A percentile compares a stretch with the other conserved stretches of the same genome.
Conservation (phyloP, 169 alveolate genomes). For the Plasmodium falciparum region DNA sequence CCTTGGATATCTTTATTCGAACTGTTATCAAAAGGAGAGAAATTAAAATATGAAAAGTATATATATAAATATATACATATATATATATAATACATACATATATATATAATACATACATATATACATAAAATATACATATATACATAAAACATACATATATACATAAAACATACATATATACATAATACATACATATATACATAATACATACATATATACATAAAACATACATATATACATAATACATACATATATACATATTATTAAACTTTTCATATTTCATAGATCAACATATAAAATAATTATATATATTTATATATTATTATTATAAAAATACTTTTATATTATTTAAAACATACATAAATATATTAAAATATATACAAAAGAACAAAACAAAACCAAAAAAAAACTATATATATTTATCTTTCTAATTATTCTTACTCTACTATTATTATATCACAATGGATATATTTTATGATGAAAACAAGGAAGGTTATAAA, state of each 20-base stretch:
- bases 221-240: not conserved
- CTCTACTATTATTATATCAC: conserved; percentile 73
- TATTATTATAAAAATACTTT: conserved; percentile 5
- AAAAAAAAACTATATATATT: not conserved
- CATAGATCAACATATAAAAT: too few relatives aligned
- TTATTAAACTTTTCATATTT: not conserved
- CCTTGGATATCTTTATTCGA: conserved; percentile 36
- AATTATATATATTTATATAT: too few relatives aligned
- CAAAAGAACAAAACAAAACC: not conserved
- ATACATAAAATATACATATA: not conserved
- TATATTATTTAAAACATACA: not conserved
- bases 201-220: not conserved
- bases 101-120: not conserved
- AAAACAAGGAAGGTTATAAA: conserved; percentile 38
- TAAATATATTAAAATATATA: not conserved
- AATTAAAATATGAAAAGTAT: too few relatives aligned
- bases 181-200: not conserved
- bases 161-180: not conserved
- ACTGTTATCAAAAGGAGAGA: conserved; percentile 11
- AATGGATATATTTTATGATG: conserved; percentile 28
- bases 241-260: not conserved
- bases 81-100: not conserved
- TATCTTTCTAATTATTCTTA: conserved; percentile 20
- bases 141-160: not conserved
- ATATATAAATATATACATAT: not conserved